phyloP scores from a whole-genome alignment of 805 yeast genomes.

The Schizosaccharomyces japonicus region DNA sequence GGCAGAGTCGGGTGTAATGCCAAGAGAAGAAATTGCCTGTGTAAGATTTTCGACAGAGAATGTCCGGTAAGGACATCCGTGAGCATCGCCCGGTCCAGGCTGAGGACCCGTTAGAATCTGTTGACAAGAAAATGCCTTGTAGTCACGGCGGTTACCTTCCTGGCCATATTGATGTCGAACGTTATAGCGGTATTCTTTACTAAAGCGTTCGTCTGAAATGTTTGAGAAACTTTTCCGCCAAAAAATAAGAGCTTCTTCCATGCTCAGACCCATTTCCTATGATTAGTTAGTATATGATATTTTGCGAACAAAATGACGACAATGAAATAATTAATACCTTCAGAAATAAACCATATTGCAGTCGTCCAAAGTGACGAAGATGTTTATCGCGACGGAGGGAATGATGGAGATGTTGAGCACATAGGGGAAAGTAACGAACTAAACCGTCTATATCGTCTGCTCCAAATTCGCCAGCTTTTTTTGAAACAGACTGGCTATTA shows the following conservation, averaged over 20 bases:
- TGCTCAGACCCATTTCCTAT: constrained; percentile 61
- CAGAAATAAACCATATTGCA: constrained; percentile 59
- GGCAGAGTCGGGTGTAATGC: constrained; percentile 32
- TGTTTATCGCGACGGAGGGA: constrained; percentile 42
- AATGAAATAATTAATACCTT: constrained; percentile 18
- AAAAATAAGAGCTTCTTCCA: constrained; percentile 70
- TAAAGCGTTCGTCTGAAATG: constrained; percentile 48
- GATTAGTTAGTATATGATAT: not conserved
- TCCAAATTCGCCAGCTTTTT: constrained; percentile 28
- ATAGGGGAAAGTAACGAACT: constrained; percentile 55
- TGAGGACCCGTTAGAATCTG: constrained; percentile 49
- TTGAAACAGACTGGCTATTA: constrained; percentile 14
- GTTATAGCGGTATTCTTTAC: constrained; percentile 72
- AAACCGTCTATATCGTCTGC: constrained; percentile 34
- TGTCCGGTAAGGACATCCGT: constrained; percentile 86
- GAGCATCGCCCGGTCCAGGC: constrained; percentile 43
- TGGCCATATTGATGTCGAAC: constrained; percentile 76
- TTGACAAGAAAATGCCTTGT: constrained; percentile 67
- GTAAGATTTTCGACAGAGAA: constrained; percentile 40
- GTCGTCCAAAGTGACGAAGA: constrained; percentile 61
- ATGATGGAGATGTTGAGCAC: constrained; percentile 43
- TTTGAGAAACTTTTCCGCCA: constrained; percentile 56
- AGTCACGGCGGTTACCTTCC: constrained; percentile 71
- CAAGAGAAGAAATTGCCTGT: constrained; percentile 34
- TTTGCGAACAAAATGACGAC: no score